Evolutionary conservation across 495 filamentous ascomycete species (phyloP).

Genomic region (Ramalina intermedia): DNA sequence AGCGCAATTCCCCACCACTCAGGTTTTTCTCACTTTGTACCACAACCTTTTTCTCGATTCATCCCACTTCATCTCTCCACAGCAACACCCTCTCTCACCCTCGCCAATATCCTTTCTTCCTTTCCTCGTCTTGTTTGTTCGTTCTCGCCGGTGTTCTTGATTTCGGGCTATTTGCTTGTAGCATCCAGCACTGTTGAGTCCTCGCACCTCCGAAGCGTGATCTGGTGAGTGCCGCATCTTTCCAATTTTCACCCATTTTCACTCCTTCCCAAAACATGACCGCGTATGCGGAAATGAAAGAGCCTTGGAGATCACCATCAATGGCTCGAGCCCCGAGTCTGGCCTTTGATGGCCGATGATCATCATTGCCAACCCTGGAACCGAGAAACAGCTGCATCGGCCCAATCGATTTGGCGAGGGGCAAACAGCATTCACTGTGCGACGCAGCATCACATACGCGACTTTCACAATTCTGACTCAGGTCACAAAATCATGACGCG

Average conservation of each 20-base stretch:
- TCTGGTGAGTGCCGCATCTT: conserved; percentile 17
- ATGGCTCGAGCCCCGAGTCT: no score
- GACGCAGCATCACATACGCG: not conserved
- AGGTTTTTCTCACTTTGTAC: not conserved
- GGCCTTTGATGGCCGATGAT: no score
- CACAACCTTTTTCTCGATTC: not conserved
- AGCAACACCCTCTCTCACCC: not conserved
- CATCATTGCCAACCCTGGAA: no score
- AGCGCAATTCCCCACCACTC: not conserved
- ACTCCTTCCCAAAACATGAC: not conserved
- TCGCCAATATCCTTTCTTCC: conserved; percentile 9
- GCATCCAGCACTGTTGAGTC: conserved; percentile 13
- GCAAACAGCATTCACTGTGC: not conserved
- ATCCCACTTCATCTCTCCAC: conserved; percentile 2
- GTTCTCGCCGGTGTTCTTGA: conserved; percentile 16
- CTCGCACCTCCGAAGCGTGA: conserved; percentile 15
- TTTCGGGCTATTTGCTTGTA: conserved; percentile 15
- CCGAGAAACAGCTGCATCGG: no score
- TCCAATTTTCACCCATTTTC: no score
- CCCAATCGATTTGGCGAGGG: no score
- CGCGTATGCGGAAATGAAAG: no score
- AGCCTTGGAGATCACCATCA: no score
- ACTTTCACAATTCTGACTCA: not conserved
- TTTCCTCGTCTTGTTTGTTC: conserved; percentile 10
- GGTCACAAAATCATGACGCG: no score